Conservation (phyloP, 768 basidiomycete genomes). For the Macrolepiota dolichaula region DNA sequence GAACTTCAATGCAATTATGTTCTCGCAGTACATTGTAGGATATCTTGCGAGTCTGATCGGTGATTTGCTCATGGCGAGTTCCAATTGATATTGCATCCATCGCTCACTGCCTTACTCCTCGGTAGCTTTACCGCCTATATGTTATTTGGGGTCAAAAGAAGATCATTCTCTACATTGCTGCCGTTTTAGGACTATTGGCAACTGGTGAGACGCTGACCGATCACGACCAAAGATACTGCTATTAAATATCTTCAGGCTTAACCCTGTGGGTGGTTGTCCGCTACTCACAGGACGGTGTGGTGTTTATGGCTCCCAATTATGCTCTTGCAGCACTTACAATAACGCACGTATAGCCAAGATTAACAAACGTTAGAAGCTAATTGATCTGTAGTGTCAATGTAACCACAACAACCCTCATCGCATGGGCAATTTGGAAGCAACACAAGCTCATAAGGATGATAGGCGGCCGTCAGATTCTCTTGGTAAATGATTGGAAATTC, state of each 20-base stretch:
- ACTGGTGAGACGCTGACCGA: background rate
- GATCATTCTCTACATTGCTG: background rate
- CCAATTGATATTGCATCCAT: background rate
- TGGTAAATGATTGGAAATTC: background rate
- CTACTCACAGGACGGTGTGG: background rate
- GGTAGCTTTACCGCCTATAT: background rate
- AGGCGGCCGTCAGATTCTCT: background rate
- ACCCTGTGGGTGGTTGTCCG: background rate
- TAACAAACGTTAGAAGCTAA: background rate
- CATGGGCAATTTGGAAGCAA: constrained; percentile 1
- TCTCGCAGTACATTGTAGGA: background rate
- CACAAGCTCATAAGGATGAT: background rate
- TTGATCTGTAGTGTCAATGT: background rate
- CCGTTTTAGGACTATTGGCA: background rate
- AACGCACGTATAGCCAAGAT: background rate
- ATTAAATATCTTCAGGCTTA: background rate
- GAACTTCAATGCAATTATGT: background rate
- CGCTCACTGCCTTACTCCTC: background rate
- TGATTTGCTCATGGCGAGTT: background rate
- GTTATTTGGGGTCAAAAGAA: background rate
- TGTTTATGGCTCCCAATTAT: background rate
- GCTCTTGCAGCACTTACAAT: background rate
- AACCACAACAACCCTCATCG: background rate
- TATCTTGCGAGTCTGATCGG: background rate
- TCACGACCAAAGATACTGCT: background rate